Conservation (phyloP, 2,329 filamentous ascomycete species). For the Monosporascus sp. region DNA sequence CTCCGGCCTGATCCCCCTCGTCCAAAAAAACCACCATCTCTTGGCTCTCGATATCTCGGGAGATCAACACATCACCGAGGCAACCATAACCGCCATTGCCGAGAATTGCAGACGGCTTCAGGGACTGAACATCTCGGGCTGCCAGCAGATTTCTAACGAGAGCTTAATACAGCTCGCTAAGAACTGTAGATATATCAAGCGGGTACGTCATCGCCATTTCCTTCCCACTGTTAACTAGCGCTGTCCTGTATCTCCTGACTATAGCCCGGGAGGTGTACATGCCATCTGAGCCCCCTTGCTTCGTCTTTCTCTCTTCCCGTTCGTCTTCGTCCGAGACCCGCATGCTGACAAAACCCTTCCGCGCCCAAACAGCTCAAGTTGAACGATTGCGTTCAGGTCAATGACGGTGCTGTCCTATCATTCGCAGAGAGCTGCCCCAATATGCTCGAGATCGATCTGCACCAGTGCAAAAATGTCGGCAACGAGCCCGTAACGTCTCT, state of each 20-base stretch:
- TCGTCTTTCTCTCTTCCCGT: too few relatives aligned
- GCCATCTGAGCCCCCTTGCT: too few relatives aligned
- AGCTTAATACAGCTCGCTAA: slow-evolving; percentile 76
- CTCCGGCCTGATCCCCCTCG: slow-evolving; percentile 70
- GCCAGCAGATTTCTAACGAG: slow-evolving; percentile 77
- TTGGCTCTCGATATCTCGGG: slow-evolving; percentile 88
- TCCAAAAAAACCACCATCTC: slow-evolving; percentile 73
- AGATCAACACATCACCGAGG: slow-evolving; percentile 52
- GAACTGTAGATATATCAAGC: slow-evolving; percentile 80
- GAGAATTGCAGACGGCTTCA: slow-evolving; percentile 80
- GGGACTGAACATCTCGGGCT: slow-evolving; percentile 87
- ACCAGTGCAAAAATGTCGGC: slow-evolving; percentile 75
- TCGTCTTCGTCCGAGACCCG: too few relatives aligned
- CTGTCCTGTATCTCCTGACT: too few relatives aligned
- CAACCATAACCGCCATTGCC: slow-evolving; percentile 55
- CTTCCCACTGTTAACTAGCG: too few relatives aligned
- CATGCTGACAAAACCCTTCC: slow-evolving; percentile 23
- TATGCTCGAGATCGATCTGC: slow-evolving; percentile 92
- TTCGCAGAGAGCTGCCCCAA: slow-evolving; percentile 87
- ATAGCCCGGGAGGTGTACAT: too few relatives aligned
- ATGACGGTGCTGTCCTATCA: slow-evolving; percentile 73
- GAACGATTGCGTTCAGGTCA: slow-evolving; percentile 83
- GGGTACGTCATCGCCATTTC: slow-evolving; percentile 47
- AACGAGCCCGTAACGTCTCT: slow-evolving; percentile 80
- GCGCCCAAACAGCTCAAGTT: slow-evolving; percentile 67